phyloP scores from a whole-genome alignment of 1,284 basidiomycete genomes.

The Erythrobasidium hasegawianum region DNA sequence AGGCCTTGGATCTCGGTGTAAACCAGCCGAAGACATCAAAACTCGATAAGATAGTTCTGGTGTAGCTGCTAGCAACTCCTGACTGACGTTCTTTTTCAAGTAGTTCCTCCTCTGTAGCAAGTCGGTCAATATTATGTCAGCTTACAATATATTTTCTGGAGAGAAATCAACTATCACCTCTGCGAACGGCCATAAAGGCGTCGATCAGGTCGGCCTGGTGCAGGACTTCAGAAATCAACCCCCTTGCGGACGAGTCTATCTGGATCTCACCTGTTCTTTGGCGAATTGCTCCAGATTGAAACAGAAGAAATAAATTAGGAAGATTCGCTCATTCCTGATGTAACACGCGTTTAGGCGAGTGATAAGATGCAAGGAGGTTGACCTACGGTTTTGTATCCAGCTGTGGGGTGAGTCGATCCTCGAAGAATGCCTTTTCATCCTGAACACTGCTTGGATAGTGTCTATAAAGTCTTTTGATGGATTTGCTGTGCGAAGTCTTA shows the following conservation, averaged over 20 bases:
- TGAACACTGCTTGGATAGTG: conserved; percentile 23
- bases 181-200: conserved; percentile 51
- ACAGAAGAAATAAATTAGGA: conserved; percentile 86
- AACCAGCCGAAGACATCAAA: conserved; percentile 12
- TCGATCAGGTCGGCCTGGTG: conserved; percentile 58
- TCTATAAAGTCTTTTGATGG: conserved; percentile 30
- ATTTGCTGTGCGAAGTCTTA: conserved; percentile 50
- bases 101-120: conserved; percentile 9
- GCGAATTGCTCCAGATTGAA: conserved; percentile 91
- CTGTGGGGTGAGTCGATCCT: conserved; percentile 16
- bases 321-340: conserved; percentile 56
- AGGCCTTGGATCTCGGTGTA: neutral
- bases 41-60: neutral
- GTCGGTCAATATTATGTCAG: neutral
- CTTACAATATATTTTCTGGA: too few species aligned
- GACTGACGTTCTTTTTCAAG: conserved; percentile 10
- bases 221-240: too few species aligned
- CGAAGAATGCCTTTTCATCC: neutral
- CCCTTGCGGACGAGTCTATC: too few species aligned
- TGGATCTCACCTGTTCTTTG: conserved; percentile 64
- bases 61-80: neutral
- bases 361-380: neutral
- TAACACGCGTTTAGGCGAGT: neutral
- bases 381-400: conserved; percentile 10
- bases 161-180: conserved; percentile 42